These are phyloP conservation scores for Ophiostoma himal-ulmi DNA, from an alignment of 2,329 filamentous ascomycete genomes.

Conservation along the genomic window DNA sequence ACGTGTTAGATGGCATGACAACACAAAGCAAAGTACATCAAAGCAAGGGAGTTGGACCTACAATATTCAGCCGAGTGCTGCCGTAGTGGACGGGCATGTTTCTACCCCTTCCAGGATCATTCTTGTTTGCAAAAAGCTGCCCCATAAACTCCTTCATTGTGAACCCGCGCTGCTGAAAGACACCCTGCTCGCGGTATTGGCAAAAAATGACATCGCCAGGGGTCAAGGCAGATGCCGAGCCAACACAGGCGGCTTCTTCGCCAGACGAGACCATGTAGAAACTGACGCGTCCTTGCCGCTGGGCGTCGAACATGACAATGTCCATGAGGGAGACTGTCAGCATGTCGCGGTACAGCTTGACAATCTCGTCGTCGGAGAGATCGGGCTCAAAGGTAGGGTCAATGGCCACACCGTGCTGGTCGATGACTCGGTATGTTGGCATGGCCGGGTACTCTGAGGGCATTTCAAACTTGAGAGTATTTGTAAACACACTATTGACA, in stretches of 20 bases:
- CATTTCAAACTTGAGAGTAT: conserved; percentile 67
- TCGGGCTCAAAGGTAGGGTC: conserved; percentile 65
- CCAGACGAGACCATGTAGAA: conserved; percentile 98
- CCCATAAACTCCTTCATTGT: conserved; percentile 87
- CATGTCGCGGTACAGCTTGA: conserved; percentile 61
- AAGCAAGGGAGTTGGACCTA: conserved; percentile 38
- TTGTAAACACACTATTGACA: conserved; percentile 87
- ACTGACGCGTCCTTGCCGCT: conserved; percentile 84
- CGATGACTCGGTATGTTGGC: conserved; percentile 85
- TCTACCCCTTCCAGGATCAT: conserved; percentile 73
- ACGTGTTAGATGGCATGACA: not conserved
- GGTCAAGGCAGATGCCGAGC: conserved; percentile 76
- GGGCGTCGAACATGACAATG: conserved; percentile 94
- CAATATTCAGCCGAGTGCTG: conserved; percentile 74
- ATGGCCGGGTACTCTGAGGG: conserved; percentile 69
- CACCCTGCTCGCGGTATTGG: conserved; percentile 90
- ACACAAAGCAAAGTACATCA: not conserved
- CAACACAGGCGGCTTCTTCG: conserved; percentile 90
- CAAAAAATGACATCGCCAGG: conserved; percentile 85
- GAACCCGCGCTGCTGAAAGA: conserved; percentile 85
- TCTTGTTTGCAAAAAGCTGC: conserved; percentile 82
- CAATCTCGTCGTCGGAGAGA: conserved; percentile 56
- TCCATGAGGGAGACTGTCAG: conserved; percentile 78
- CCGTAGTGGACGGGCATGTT: conserved; percentile 99
- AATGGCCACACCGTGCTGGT: conserved; percentile 79